Evolutionary conservation across 1,139 yeast genomes (phyloP).

Genomic region (Diutina siamensis): DNA sequence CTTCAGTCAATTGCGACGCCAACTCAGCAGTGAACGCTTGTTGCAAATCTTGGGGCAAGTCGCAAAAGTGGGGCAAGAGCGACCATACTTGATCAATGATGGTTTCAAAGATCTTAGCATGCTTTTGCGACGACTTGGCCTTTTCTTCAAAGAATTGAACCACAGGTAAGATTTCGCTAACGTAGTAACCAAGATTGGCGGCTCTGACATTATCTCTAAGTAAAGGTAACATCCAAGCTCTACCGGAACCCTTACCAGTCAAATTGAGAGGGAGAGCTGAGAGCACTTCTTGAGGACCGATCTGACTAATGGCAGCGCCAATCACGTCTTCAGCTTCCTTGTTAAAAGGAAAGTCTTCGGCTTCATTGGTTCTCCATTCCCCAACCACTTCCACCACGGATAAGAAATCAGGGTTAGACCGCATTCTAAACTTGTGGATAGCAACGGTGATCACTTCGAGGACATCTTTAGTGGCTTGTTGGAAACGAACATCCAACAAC

Average conservation of each 20-base stretch:
- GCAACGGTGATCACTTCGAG: conserved; percentile 59
- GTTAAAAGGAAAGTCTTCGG: conserved; percentile 57
- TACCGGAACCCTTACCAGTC: conserved; percentile 44
- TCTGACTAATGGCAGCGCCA: conserved; percentile 61
- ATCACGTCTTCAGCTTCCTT: conserved; percentile 73
- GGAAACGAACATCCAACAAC: conserved; percentile 62
- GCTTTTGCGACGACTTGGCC: conserved; percentile 29
- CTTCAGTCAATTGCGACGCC: conserved; percentile 66
- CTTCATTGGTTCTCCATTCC: conserved; percentile 73
- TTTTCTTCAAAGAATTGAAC: conserved; percentile 46
- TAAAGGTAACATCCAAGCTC: conserved; percentile 94
- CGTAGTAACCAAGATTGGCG: conserved; percentile 57
- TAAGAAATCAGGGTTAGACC: conserved; percentile 65
- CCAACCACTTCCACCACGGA: conserved; percentile 65
- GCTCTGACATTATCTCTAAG: conserved; percentile 75
- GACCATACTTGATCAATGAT: conserved; percentile 90
- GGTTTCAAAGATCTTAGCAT: conserved; percentile 67
- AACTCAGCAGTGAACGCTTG: conserved; percentile 58
- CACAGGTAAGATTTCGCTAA: conserved; percentile 54
- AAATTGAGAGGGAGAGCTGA: conserved; percentile 70
- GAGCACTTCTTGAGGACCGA: conserved; percentile 83
- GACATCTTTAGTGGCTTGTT: conserved; percentile 64
- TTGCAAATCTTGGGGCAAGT: conserved; percentile 66
- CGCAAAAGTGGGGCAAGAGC: conserved; percentile 79
- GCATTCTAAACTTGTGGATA: conserved; percentile 50